Percentiles rank a stretch among this genome's conserved stretches.
Conservation (phyloP, 2,329 filamentous ascomycete species). For the Ilyonectria destructans region DNA sequence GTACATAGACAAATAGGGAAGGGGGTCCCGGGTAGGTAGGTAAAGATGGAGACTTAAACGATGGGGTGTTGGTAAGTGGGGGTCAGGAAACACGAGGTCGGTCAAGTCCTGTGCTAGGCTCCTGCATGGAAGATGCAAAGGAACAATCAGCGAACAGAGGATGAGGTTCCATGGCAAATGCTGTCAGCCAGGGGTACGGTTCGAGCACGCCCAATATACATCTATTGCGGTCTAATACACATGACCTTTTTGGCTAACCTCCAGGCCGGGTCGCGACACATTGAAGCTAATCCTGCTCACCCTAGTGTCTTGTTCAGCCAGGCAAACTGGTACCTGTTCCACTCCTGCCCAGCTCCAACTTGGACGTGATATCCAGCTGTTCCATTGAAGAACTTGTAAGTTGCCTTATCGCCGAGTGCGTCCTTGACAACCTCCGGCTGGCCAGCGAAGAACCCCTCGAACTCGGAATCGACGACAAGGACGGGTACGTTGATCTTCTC, state of each 20-base stretch:
- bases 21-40: no score
- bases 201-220: neutral
- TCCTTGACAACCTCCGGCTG: constrained; percentile 30
- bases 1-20: no score
- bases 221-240: neutral
- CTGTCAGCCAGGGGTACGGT: neutral
- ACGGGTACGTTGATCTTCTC: constrained; percentile 46
- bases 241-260: neutral
- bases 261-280: constrained; percentile 9
- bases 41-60: no score
- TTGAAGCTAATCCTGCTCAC: constrained; percentile 26
- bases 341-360: constrained; percentile 38
- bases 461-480: constrained; percentile 39
- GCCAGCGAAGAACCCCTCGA: constrained; percentile 38
- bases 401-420: constrained; percentile 35
- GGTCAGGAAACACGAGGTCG: no score
- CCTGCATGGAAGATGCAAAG: neutral
- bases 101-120: no score
- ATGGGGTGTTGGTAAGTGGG: no score
- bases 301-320: constrained; percentile 46
- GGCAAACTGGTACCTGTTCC: constrained; percentile 45
- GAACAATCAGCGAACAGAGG: neutral
- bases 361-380: constrained; percentile 39
- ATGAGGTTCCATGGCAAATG: neutral
- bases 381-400: constrained; percentile 31